A percentile compares a stretch with the other conserved stretches of the same genome.
Evolutionary conservation across 164 flowering plant genomes (phyloP).

Genomic region (Chimonanthus salicifolius): DNA sequence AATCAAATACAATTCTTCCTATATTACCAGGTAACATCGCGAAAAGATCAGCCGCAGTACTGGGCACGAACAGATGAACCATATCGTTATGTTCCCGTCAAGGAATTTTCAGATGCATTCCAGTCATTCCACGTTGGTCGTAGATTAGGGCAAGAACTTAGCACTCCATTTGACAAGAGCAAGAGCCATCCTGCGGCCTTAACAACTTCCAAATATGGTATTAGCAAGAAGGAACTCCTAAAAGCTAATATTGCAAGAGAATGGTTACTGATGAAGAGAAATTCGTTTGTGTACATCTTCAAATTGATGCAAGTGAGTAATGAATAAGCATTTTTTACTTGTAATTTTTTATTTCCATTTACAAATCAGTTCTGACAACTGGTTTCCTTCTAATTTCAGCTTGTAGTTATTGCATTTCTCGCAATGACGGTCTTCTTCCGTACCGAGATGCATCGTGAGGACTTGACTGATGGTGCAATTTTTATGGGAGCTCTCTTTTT

Average conservation of each 20-base stretch:
- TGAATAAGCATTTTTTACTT: background rate
- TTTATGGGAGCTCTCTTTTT: slow-evolving; percentile 9
- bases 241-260: slow-evolving; percentile 27
- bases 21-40: slow-evolving; percentile 50
- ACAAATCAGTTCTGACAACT: background rate
- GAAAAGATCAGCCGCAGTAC: slow-evolving; percentile 66
- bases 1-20: background rate
- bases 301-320: background rate
- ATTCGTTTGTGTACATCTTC: background rate
- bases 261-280: background rate
- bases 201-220: slow-evolving; percentile 45
- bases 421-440: slow-evolving; percentile 10
- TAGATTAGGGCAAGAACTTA: slow-evolving; percentile 36
- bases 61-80: slow-evolving; percentile 39
- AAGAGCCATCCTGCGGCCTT: slow-evolving; percentile 55
- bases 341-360: too few relatives aligned
- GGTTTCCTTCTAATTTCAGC: background rate
- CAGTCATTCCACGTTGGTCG: slow-evolving; percentile 21
- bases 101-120: slow-evolving; percentile 45
- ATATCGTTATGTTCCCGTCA: slow-evolving; percentile 36
- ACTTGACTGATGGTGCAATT: slow-evolving; percentile 2
- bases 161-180: slow-evolving; percentile 46
- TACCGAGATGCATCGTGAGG: slow-evolving; percentile 8
- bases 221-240: slow-evolving; percentile 43
- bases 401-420: background rate